Evolutionary conservation across 1,284 basidiomycete species (phyloP).

Genomic region (Boletus hoseneyae): DNA sequence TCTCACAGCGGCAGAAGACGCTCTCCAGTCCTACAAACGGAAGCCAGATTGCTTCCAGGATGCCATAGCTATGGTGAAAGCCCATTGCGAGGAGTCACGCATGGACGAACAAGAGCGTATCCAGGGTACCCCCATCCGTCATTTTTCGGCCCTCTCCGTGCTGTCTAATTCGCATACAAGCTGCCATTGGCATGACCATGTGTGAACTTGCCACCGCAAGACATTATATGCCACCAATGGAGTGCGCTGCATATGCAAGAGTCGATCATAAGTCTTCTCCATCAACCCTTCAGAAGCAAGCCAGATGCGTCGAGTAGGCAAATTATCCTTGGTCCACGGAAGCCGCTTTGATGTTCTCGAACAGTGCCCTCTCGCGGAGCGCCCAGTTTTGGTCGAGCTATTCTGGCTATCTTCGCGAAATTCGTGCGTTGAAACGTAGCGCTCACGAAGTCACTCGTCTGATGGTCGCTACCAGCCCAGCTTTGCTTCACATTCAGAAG

Average conservation of each 20-base stretch:
- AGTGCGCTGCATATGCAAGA: constrained; percentile 49
- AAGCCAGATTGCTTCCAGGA: constrained; percentile 64
- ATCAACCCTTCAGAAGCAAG: constrained; percentile 28
- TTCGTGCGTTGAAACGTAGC: constrained; percentile 47
- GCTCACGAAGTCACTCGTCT: constrained; percentile 13
- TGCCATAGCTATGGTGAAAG: constrained; percentile 44
- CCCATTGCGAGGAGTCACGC: constrained; percentile 54
- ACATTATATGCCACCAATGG: constrained; percentile 61
- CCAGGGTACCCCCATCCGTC: constrained; percentile 34
- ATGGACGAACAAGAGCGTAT: constrained; percentile 59
- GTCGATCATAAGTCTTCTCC: constrained; percentile 6
- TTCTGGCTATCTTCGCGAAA: constrained; percentile 74
- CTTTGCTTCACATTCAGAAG: constrained; percentile 68
- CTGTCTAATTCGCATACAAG: constrained; percentile 37
- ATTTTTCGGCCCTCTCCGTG: constrained; percentile 1
- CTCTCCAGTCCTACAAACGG: constrained; percentile 26
- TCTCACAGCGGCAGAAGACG: constrained; percentile 22
- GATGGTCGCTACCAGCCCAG: constrained; percentile 47
- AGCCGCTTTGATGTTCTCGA: neutral
- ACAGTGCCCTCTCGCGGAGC: constrained; percentile 68
- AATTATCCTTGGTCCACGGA: constrained; percentile 2
- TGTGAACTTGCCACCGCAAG: constrained; percentile 71
- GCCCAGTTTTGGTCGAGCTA: constrained; percentile 81
- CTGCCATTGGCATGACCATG: constrained; percentile 71
- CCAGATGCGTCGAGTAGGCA: constrained; percentile 56